Evolutionary conservation across 495 filamentous ascomycete genomes (phyloP), one percentile per base, ranked within the genome.

Genomic region (Lasiosphaeris hirsuta): DNA sequence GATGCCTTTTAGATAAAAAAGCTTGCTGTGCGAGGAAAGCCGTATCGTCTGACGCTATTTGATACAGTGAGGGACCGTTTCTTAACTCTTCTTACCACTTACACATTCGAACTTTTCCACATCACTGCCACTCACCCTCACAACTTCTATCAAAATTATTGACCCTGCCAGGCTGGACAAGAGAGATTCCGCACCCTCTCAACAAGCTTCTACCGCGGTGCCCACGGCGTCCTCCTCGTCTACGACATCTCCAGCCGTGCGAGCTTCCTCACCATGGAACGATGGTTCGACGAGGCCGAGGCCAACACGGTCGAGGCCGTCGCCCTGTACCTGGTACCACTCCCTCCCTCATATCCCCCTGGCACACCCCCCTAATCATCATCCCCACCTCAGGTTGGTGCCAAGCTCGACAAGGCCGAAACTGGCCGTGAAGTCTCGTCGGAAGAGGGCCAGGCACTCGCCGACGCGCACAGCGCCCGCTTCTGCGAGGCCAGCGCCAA

Each of bases 111-210:
- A n/a, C n/a, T n/a, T n/a, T n/a, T n/a, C n/a, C n/a, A 4, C 10
- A 10, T 5, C 19, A 9, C 34, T 33, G 6, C 46, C 7, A 18
- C 17, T 6, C 2, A 34, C 14, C 7, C 33, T 34, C 33, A 19
- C 2, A 1, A 17, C 5, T 34, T 33, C 15, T 53, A 13, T 36
- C 50, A 8, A 8, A 18, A 13, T 50, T 46, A 9, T 14, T 38
- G 5, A 17, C 36, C 7, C 38, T 35, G 9, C 17, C 57, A 77
- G 73, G 74, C 75, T 45, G 78, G 79, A 15, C 78, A 81, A 72
- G 83, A 86, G 61, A 69, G 83, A 17, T 84, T 85, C 68, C 80
- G 81, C 54, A 82, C 83, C 7, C 73, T 86, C 42, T 83, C 82
- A 3, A 83, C 78, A 53, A 78, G 73, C 56, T 85, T 83, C 67